Base-by-base conservation (phyloP, 768 basidiomycete genomes). In the Panaeolus cyanescens region DNA sequence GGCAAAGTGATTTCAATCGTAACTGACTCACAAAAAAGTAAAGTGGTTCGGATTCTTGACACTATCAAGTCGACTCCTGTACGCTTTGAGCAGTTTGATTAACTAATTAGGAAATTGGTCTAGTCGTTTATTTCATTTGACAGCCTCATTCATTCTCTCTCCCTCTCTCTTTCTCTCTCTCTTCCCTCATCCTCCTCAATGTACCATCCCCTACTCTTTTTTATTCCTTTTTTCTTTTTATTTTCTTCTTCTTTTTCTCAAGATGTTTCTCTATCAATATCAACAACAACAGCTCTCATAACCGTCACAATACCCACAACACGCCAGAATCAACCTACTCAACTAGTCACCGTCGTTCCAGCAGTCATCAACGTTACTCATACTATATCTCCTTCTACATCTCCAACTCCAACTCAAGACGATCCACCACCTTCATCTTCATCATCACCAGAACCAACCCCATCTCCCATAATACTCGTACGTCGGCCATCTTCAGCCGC, bases 1-100 rank as follows among this genome's bases (percentile, higher is more conserved):
- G 91, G 91, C 15, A 88, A 84, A 72, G 89, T 91, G 56, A 77
- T 93, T 60, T 85, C 80, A 28, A 76, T 92, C 36, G 71, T 92
- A 33, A 81, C 83, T 53, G 75, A 73, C 57, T 75, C 68, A 36
- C 74, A 68, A 58, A 71, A 69, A 53, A 60, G 28, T 54, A 77
- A 72, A 72, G 80, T 88, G 77, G 37, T 58, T 59, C 68, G 76
- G 42, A 77, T 87, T 58, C 70, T 86, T 60, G 73, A 73, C 34
- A 75, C 76, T 63, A 69, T 88, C 54, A 75, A 78, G 5, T 73
- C 83, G 58, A 70, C 59, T 33, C 75, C 87, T 15, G 80, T 79
- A 15, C 76, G 71, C 67, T 80, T 87, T 59, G 79, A 75, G 64
- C 79, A 83, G 55, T 89, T 88, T 72, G 80, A 82, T 68, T 84